Percentiles rank a stretch among this genome's conserved stretches.
These are phyloP conservation scores for Lachnellula willkommii DNA, from an alignment of 2,329 filamentous ascomycete species.

Conservation along the genomic window DNA sequence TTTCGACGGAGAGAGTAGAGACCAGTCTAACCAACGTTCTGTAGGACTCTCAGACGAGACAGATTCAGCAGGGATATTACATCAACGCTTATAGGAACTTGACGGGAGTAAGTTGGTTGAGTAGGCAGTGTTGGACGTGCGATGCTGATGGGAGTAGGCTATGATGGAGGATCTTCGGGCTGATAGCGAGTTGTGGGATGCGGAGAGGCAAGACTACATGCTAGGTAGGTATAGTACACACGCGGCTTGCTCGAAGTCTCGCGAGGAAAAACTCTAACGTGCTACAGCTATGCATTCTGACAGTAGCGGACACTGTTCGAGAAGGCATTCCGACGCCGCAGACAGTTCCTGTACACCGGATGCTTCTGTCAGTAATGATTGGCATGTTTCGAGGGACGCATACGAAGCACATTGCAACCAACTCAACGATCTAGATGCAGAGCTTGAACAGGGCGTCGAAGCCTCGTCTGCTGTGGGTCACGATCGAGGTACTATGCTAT, in stretches of 20 bases:
- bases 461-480: background rate
- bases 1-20: background rate
- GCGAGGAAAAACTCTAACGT: background rate
- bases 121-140: background rate
- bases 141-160: slow-evolving; percentile 31
- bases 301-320: background rate
- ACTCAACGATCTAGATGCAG: background rate
- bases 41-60: slow-evolving; percentile 48
- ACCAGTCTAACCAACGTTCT: background rate
- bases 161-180: slow-evolving; percentile 46
- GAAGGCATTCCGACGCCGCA: background rate
- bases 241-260: background rate
- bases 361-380: background rate
- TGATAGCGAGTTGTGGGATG: slow-evolving; percentile 43
- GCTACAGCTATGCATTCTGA: background rate
- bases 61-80: slow-evolving; percentile 64
- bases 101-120: background rate
- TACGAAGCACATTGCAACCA: background rate
- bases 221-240: background rate
- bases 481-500: background rate
- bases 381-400: background rate
- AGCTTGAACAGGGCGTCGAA: background rate
- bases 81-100: slow-evolving; percentile 67
- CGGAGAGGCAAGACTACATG: slow-evolving; percentile 1
- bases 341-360: background rate